Base-by-base conservation (phyloP, 2,329 filamentous ascomycete species). In the Zasmidium citrigriseum region DNA sequence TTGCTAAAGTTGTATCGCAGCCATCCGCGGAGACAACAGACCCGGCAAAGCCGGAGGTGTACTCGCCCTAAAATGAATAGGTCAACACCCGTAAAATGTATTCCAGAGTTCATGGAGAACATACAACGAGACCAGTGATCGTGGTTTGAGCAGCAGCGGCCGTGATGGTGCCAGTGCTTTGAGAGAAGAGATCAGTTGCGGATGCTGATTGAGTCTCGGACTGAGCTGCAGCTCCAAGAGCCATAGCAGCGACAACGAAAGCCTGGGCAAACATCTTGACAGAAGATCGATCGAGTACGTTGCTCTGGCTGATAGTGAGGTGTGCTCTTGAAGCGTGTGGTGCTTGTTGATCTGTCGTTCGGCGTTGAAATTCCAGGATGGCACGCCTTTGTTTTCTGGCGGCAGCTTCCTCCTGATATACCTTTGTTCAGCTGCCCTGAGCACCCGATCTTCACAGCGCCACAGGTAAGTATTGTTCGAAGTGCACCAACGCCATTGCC, bases 1-100 rank as follows among this genome's bases (percentile, higher is more conserved):
- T 50, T 7, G 61, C 61, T 7, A 61, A 22, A 11, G 55, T 57
- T 4, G 59, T 64, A 5, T 61, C 58, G 46, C 61, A 64, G 21
- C 46, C 50, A 34, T 64, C 53, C 10, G 58, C 61, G 22, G 49
- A 46, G 34, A 64, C 50, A 11, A 64, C 47, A 21, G 58, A 55
- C 11, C 48, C 61, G 20, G 46, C 56, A 16, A 55, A 58, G 14
- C 51, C 57, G 5, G 34, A 9, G 4, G 34, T 41, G 7, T 10
- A 41, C 34, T 9, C 7, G 34, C 34, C 34, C 34, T 41, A n/a
- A 9, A 9, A n/a, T n/a, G 14, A 7, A 41, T 16, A 41, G 27
- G 34, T 41, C 14, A 41, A n/a, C 16, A 20, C 23, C 49, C 24
- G 52, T 61, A 41, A 11, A n/a, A 41, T 11, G 12, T 9, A 4